Percentiles rank a stretch among this genome's conserved stretches.
Conservation (phyloP, 306 rosid species). For the Glycine latifolia region DNA sequence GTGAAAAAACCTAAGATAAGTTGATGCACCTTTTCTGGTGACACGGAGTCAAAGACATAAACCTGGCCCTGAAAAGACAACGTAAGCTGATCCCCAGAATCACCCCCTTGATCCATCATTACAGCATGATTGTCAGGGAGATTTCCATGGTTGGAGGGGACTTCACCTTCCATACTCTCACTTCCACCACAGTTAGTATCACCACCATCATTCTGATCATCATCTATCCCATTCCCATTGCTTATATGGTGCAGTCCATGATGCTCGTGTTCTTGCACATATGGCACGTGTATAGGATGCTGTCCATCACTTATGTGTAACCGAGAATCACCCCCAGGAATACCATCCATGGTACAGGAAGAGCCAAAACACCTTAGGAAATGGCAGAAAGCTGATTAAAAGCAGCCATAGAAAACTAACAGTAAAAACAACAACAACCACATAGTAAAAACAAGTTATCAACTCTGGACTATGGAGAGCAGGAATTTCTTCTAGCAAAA, state of each 20-base stretch:
- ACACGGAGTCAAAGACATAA: slow-evolving; percentile 72
- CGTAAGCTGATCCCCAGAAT: slow-evolving; percentile 71
- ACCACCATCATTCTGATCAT: slow-evolving; percentile 57
- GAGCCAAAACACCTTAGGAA: slow-evolving; percentile 46
- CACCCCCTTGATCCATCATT: slow-evolving; percentile 56
- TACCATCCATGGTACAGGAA: slow-evolving; percentile 61
- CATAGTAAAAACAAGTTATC: neutral
- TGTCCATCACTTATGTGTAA: slow-evolving; percentile 61
- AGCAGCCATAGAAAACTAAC: slow-evolving; percentile 10
- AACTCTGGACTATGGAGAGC: slow-evolving; percentile 14
- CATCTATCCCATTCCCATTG: slow-evolving; percentile 65
- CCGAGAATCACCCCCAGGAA: slow-evolving; percentile 59
- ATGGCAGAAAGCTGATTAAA: slow-evolving; percentile 33
- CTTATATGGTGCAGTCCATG: slow-evolving; percentile 66
- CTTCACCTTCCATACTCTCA: slow-evolving; percentile 61
- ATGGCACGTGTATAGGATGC: slow-evolving; percentile 59
- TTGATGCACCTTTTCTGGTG: slow-evolving; percentile 72
- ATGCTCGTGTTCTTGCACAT: slow-evolving; percentile 67
- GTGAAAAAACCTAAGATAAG: slow-evolving; percentile 30
- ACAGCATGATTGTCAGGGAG: slow-evolving; percentile 52
- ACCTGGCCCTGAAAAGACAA: slow-evolving; percentile 82
- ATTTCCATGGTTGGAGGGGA: slow-evolving; percentile 63
- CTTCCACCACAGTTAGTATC: slow-evolving; percentile 52
- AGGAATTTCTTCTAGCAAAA: slow-evolving; percentile 14
- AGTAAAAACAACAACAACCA: slow-evolving; percentile 31